A percentile compares a stretch with the other conserved stretches of the same genome.
These are phyloP conservation scores for Umbelopsis vinacea DNA, from an alignment of 192 early-diverging fungal genomes.

Conservation along the genomic window DNA sequence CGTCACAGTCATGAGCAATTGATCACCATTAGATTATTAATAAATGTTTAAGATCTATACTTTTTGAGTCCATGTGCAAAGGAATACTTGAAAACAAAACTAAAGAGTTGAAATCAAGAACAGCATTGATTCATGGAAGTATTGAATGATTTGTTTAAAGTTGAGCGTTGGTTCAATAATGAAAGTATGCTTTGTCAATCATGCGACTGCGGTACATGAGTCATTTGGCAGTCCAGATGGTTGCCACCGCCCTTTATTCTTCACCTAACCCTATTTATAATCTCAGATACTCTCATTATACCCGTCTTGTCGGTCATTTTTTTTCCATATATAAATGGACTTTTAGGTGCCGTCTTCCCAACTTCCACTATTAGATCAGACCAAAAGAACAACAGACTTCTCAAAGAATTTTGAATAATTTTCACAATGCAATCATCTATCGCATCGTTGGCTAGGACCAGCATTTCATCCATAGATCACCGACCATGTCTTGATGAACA, in stretches of 20 bases:
- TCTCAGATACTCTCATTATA: not conserved
- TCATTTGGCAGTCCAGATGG: not conserved
- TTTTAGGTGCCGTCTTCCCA: not conserved
- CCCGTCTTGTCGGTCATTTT: not conserved
- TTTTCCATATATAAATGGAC: conserved; percentile 1
- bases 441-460: not conserved
- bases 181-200: not conserved
- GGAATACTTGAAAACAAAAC: not conserved
- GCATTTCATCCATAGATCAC: not conserved
- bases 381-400: not conserved
- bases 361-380: not conserved
- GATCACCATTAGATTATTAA: not conserved
- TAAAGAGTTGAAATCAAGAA: not conserved
- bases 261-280: conserved; percentile 19
- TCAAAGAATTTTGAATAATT: too few relatives aligned
- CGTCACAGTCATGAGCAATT: not conserved
- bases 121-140: too few relatives aligned
- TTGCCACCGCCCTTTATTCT: not conserved
- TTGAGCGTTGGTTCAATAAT: too few relatives aligned
- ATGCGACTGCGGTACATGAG: conserved; percentile 16
- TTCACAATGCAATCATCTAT: not conserved
- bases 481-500: not conserved
- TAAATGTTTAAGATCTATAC: not conserved
- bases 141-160: too few relatives aligned
- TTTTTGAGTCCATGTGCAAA: too few relatives aligned